Base-by-base conservation (phyloP, 306 rosid species). In the Vigna radiata region DNA sequence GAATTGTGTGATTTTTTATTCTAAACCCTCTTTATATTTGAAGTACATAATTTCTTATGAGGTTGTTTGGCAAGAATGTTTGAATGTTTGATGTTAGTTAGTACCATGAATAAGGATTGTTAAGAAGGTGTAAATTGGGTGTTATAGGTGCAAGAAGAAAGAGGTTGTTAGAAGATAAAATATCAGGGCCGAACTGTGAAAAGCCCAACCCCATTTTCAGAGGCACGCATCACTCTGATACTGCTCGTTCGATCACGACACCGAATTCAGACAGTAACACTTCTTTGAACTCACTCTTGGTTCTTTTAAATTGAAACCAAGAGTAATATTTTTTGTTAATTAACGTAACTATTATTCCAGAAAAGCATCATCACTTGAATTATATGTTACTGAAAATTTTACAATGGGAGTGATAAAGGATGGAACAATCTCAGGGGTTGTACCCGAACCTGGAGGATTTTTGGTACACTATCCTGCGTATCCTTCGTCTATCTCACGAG, bases 391-490 rank as follows among this genome's bases (percentile, higher is more conserved):
- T 54, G 46, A 62, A 72, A 60, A 17, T 59, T 29, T 62, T 63
- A 46, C 5, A 2, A 93, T 91, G 95, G 90, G 93, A 79, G 77
- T 84, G 69, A 81, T 89, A 49, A 87, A 85, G 62, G 89, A 89
- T 69, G 94, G 91, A 23, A 84, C 78, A 50, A 76, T 88, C 70
- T 78, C 96, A 3, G 97, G 98, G 49, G 69, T 80, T 76, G 25
- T 93, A 27, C 96, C 98, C 0, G 77, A 73, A 61, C 72, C 77
- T 48, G 76, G 79, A 39, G 90, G 79, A 5, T 91, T 93, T 76
- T 69, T 88, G 13, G 86, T 91, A 33, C 87, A 88, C 81, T 91
- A 85, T 83, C 98, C 98, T 48, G 93, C 90, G 33, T 93, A 93
- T 82, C 91, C 97, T 72, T 88, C 83, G 1, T 87, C 96, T 15